Evolutionary conservation across 441 rosid genomes (phyloP).

Genomic region (Arabidopsis lyrata): DNA sequence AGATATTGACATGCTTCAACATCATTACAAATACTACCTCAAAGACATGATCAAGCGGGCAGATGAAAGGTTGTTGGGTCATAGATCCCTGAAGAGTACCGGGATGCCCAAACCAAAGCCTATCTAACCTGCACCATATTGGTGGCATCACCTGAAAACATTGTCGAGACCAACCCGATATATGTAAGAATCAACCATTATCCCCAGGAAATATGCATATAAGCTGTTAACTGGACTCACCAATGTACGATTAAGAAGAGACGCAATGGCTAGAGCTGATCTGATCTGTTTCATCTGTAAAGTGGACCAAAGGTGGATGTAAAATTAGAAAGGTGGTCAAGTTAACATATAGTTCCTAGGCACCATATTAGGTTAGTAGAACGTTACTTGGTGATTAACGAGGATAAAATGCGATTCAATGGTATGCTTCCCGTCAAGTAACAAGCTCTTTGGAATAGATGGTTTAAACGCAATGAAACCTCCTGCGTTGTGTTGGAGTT

Average conservation of each 20-base stretch:
- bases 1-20: constrained; percentile 11
- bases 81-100: constrained; percentile 79
- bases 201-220: constrained; percentile 9
- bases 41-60: constrained; percentile 98
- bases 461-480: constrained; percentile 94
- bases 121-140: constrained; percentile 97
- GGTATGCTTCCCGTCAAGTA: constrained; percentile 87
- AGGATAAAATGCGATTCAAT: constrained; percentile 81
- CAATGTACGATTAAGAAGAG: constrained; percentile 86
- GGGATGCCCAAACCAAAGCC: constrained; percentile 98
- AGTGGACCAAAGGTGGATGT: constrained; percentile 37
- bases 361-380: constrained; percentile 40
- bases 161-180: constrained; percentile 9
- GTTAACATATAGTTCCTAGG: constrained; percentile 22
- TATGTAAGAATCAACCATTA: constrained; percentile 15
- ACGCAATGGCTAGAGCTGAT: constrained; percentile 89
- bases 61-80: constrained; percentile 95
- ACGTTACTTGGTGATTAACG: constrained; percentile 82
- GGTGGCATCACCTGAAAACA: constrained; percentile 92
- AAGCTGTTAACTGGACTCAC: constrained; percentile 57
- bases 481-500: constrained; percentile 58
- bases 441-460: constrained; percentile 81
- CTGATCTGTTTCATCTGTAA: constrained; percentile 91
- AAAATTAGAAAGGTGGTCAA: constrained; percentile 38
- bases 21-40: constrained; percentile 67